Conservation (phyloP, 805 yeast genomes). For the Candida argentea region DNA sequence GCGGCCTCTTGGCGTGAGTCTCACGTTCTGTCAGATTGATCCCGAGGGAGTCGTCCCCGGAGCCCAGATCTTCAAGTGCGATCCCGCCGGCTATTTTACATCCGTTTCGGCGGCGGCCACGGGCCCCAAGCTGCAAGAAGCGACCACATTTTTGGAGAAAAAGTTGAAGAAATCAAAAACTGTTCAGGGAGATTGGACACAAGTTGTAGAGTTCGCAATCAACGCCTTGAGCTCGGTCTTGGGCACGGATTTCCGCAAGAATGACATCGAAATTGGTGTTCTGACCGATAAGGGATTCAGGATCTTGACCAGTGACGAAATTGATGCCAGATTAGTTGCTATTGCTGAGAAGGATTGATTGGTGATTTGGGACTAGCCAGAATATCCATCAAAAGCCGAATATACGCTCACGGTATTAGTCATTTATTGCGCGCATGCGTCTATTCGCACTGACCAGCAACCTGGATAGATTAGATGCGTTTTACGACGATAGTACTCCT, state of each 20-base stretch:
- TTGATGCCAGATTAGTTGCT: constrained; percentile 86
- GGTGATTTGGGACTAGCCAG: background rate
- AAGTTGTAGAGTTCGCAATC: constrained; percentile 83
- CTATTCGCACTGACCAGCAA: too few relatives aligned
- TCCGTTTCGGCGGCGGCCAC: constrained; percentile 89
- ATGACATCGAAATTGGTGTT: constrained; percentile 88
- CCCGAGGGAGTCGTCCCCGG: constrained; percentile 65
- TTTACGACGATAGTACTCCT: too few relatives aligned
- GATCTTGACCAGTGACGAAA: constrained; percentile 70
- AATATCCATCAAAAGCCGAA: background rate
- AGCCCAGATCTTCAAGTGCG: constrained; percentile 84
- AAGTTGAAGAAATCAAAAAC: constrained; percentile 62
- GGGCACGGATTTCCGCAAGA: constrained; percentile 88
- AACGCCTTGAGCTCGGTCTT: constrained; percentile 76
- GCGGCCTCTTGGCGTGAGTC: constrained; percentile 95
- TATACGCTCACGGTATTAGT: too few relatives aligned
- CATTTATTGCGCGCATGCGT: too few relatives aligned
- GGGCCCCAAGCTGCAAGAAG: constrained; percentile 97
- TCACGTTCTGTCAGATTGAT: constrained; percentile 70
- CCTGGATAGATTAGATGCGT: too few relatives aligned
- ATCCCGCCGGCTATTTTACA: constrained; percentile 93
- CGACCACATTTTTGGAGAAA: constrained; percentile 82
- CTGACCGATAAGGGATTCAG: constrained; percentile 68
- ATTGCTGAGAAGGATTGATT: constrained; percentile 88
- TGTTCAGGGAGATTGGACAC: constrained; percentile 77